Base-by-base conservation (phyloP, 2,329 filamentous ascomycete genomes). In the Trichophyton benhamiae region DNA sequence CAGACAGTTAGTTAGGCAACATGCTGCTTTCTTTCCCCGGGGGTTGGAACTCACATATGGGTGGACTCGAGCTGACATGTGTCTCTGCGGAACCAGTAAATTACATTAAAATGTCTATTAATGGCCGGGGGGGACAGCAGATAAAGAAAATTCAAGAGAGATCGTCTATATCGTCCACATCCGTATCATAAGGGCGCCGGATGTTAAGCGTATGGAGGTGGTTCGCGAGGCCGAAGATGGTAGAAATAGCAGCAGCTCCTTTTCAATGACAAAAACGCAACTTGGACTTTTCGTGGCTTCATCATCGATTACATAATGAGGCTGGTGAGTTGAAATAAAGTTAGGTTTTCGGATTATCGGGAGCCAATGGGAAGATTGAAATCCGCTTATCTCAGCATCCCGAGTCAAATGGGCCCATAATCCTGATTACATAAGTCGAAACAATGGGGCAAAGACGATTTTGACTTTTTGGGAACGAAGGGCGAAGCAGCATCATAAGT, bases 91-190 rank as follows among this genome's bases (percentile, higher is more conserved):
- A 53, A 53, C 49, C 22, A 53, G 11, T 53, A 53, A 30, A 53
- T 53, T 53, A 53, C 49, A 53, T 53, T 53, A 53, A 53, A 53
- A 53, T 30, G 30, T 53, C 53, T 62, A 36, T 53, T 52, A 41
- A 46, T 27, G 13, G 42, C 20, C 58, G 30, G 53, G 25, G 25
- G 27, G 20, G 49, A 20, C 46, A 53, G 8, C 25, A 30, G 30
- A n/a, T 36, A 57, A 46, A 25, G 53, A 57, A 17, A 57, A n/a
- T 11, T 11, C 33, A 41, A 46, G 15, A 17, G 3, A 33, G 22
- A 25, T 15, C 22, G 27, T n/a, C 13, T 53, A 53, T 30, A 53
- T 53, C 9, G 11, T 11, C 49, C 49, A 53, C 49, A 53, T 53
- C 49, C 33, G n/a, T 22, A 30, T 8, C 49, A 13, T 25, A 25